Conservation (phyloP, 2,329 filamentous ascomycete species). For the Colletotrichum orbiculare region DNA sequence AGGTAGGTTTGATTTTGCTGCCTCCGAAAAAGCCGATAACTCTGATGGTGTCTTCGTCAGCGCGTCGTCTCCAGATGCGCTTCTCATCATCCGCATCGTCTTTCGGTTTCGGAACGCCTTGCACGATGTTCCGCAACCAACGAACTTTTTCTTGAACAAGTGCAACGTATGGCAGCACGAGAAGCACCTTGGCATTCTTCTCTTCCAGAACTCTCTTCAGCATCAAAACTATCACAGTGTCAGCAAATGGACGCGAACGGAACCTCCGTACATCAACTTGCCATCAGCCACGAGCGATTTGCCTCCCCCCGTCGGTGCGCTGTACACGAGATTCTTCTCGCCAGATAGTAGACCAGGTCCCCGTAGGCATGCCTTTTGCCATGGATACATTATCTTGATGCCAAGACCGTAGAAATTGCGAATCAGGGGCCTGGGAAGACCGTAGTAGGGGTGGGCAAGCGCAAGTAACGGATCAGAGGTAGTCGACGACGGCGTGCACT, state of each 20-base stretch:
- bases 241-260: conserved; percentile 14
- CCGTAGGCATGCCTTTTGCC: conserved; percentile 80
- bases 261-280: conserved; percentile 41
- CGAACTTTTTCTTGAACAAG: conserved; percentile 83
- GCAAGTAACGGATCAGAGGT: conserved; percentile 66
- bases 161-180: conserved; percentile 82
- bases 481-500: conserved; percentile 62
- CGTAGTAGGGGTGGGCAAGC: conserved; percentile 72
- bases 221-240: conserved; percentile 68
- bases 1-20: conserved; percentile 72
- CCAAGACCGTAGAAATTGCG: conserved; percentile 73
- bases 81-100: conserved; percentile 48
- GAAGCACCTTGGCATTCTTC: conserved; percentile 72
- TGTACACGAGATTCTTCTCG: conserved; percentile 79
- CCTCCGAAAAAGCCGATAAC: conserved; percentile 82
- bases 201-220: conserved; percentile 75
- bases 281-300: conserved; percentile 79
- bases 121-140: conserved; percentile 76
- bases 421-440: conserved; percentile 68
- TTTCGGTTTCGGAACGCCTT: conserved; percentile 62
- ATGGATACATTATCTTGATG: conserved; percentile 80
- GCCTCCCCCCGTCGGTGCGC: conserved; percentile 81
- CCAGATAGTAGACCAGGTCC: conserved; percentile 74
- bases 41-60: conserved; percentile 68
- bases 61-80: conserved; percentile 63